Base-by-base conservation (phyloP, 148 eudicot species). In the Cornus controversa region DNA sequence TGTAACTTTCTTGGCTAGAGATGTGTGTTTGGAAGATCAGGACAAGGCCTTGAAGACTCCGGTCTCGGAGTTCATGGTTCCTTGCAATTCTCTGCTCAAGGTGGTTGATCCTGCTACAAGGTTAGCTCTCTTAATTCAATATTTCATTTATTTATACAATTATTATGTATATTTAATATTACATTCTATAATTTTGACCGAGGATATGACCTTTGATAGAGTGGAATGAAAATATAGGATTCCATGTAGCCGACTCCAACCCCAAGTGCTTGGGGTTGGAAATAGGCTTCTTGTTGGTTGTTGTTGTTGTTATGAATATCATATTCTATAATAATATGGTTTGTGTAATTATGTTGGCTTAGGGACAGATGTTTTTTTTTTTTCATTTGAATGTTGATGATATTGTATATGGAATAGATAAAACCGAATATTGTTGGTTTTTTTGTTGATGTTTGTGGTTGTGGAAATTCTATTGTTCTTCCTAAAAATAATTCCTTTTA, bases 31-130 rank as follows among this genome's bases (percentile, higher is more conserved):
- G 92, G 82, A 84, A 10, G 97, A 95, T 87, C 96, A 87, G 66
- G 94, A 90, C 26, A 95, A 89, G 74, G 99, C 97, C 42, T 70
- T 95, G 90, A 93, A 81, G 34, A 93, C 97, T 42, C 96, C 92
- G 1, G 99, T 95, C 82, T 91, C 99, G 14, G 86, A 91, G 64
- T 87, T 95, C 67, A 82, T 95, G 80, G 82, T 88, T 66, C 91
- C 86, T 25, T 79, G 91, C 47, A 85, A 80, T 79, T 86, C 97
- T 18, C 83, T 91, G 26, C 93, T 95, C 63, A 95, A 83, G 84
- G 91, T 87, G 79, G 96, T 95, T 36, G 97, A 93, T 90, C 97
- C 99, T 82, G 99, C 90, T 11, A 95, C 99, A 47, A 91, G 99
- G 98, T 95, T 85, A 25, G 87, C 27, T 11, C 18, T 50, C 57